Conservation (phyloP, 139 green algal genomes). For the Yamagishiella unicocca region DNA sequence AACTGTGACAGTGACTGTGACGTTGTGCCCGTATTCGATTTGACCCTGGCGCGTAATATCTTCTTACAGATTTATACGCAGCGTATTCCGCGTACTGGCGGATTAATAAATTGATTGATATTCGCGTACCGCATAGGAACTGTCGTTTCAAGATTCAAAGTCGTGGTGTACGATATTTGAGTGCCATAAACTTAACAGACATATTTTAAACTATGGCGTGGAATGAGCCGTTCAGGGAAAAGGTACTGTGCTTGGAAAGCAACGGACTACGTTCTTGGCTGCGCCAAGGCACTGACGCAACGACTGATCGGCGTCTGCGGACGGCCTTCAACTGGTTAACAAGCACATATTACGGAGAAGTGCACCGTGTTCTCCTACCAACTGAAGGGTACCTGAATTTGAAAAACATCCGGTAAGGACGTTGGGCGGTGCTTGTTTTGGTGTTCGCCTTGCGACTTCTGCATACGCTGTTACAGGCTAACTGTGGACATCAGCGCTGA, state of each 20-base stretch:
- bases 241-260: not conserved
- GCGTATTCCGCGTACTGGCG: too few relatives aligned
- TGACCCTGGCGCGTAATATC: too few relatives aligned
- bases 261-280: not conserved
- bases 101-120: too few relatives aligned
- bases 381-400: not conserved
- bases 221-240: too few relatives aligned
- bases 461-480: not conserved
- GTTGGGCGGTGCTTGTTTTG: not conserved
- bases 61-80: too few relatives aligned
- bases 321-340: not conserved
- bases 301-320: not conserved
- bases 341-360: not conserved
- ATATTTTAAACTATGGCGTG: not conserved
- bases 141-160: not conserved
- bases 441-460: not conserved
- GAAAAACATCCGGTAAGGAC: not conserved
- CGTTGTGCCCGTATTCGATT: too few relatives aligned
- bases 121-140: too few relatives aligned
- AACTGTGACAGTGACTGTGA: too few relatives aligned
- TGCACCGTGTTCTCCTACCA: not conserved
- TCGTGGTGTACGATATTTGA: not conserved
- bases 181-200: not conserved
- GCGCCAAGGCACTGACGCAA: not conserved
- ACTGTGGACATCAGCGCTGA: not conserved